Evolutionary conservation across 2,329 filamentous ascomycete species (phyloP).

Genomic region (Hawksworthiomyces lignivorus): DNA sequence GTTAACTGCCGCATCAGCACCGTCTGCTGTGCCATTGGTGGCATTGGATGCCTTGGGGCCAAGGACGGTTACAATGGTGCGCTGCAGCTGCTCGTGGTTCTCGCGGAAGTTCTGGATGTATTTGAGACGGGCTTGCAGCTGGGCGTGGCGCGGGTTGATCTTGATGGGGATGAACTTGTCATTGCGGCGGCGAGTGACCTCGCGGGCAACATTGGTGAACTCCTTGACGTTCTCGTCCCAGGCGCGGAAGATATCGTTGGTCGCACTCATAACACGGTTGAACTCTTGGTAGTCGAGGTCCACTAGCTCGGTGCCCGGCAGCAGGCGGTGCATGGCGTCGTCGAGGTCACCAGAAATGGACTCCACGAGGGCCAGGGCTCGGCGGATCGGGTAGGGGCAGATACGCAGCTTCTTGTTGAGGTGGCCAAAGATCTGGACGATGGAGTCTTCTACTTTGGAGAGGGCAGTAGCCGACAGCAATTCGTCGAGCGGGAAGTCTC

Average conservation of each 20-base stretch:
- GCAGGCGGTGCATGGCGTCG: slow-evolving; percentile 71
- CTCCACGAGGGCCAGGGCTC: slow-evolving; percentile 89
- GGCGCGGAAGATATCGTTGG: slow-evolving; percentile 76
- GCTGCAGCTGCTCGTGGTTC: slow-evolving; percentile 95
- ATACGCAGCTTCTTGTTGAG: slow-evolving; percentile 97
- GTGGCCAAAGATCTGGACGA: slow-evolving; percentile 84
- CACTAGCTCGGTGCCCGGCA: slow-evolving; percentile 82
- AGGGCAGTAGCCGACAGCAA: slow-evolving; percentile 85
- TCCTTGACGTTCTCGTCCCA: slow-evolving; percentile 98
- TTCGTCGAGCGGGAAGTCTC: slow-evolving; percentile 94
- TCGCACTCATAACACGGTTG: slow-evolving; percentile 70
- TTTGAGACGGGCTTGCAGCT: slow-evolving; percentile 82
- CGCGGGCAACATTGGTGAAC: slow-evolving; percentile 94
- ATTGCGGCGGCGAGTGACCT: slow-evolving; percentile 85
- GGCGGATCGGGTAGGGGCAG: slow-evolving; percentile 86
- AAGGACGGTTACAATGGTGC: slow-evolving; percentile 94
- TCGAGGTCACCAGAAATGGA: slow-evolving; percentile 93
- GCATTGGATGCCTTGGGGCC: slow-evolving; percentile 56
- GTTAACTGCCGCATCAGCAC: slow-evolving; percentile 42
- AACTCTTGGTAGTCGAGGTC: slow-evolving; percentile 92
- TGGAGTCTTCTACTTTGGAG: slow-evolving; percentile 78
- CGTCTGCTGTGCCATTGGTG: slow-evolving; percentile 47
- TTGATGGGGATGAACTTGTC: slow-evolving; percentile 99
- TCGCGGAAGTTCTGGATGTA: slow-evolving; percentile 93
- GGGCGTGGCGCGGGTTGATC: slow-evolving; percentile 77